Evolutionary conservation across 75 land plant genomes (phyloP).

Genomic region (Azolla pinnata): DNA sequence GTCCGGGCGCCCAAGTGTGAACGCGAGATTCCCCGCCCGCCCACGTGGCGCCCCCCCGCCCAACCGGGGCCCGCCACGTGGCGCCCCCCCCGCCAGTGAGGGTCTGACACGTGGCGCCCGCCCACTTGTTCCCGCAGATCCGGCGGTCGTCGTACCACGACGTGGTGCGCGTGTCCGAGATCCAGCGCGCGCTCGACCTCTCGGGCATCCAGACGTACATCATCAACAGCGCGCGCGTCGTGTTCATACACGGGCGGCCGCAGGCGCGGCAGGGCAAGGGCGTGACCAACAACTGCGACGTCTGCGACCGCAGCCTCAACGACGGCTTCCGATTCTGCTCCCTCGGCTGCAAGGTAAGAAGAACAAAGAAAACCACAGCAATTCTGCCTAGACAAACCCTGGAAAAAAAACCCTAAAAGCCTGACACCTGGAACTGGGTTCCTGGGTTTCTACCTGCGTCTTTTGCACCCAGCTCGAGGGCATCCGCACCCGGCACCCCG

Average conservation of each 20-base stretch:
- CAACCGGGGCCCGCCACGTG: not conserved
- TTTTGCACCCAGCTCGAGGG: slow-evolving; percentile 45
- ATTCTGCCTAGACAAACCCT: not conserved
- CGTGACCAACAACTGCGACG: slow-evolving; percentile 59
- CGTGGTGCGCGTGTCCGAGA: slow-evolving; percentile 60
- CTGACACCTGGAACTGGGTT: not conserved
- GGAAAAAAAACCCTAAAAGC: not conserved
- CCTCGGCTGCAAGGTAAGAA: slow-evolving; percentile 66
- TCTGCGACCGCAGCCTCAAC: slow-evolving; percentile 50
- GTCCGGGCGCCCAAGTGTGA: no score
- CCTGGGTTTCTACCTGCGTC: no score
- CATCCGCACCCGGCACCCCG: slow-evolving; percentile 45
- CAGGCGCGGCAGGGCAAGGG: slow-evolving; percentile 63
- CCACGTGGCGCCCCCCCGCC: no score
- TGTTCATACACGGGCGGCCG: slow-evolving; percentile 59
- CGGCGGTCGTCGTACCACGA: slow-evolving; percentile 69
- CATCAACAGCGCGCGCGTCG: slow-evolving; percentile 75
- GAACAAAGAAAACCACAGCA: not conserved
- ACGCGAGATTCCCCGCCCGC: no score
- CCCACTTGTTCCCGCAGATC: slow-evolving; percentile 26
- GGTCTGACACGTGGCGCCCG: not conserved
- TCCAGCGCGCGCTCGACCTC: slow-evolving; percentile 52
- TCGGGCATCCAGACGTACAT: slow-evolving; percentile 55
- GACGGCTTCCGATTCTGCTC: slow-evolving; percentile 64
- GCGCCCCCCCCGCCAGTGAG: no score